Evolutionary conservation across 2,329 filamentous ascomycete species (phyloP).

Genomic region (Fusarium abutilonis): DNA sequence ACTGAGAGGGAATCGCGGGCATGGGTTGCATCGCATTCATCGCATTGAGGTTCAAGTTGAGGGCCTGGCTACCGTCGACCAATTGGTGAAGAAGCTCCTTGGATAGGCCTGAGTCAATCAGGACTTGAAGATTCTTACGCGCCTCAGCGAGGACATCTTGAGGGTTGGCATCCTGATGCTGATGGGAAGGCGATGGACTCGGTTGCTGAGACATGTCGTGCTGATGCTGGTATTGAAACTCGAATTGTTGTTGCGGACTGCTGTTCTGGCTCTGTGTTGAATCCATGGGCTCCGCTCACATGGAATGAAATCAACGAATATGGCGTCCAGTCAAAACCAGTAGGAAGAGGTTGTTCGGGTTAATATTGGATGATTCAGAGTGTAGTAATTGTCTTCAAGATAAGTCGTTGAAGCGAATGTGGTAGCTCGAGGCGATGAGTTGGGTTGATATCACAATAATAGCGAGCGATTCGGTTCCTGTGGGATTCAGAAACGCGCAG

Average conservation of each 20-base stretch:
- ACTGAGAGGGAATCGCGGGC: conserved; percentile 28
- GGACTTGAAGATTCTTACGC: conserved; percentile 56
- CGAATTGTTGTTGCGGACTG: conserved; percentile 42
- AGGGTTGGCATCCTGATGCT: conserved; percentile 50
- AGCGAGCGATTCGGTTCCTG: conserved; percentile 23
- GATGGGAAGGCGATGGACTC: conserved; percentile 40
- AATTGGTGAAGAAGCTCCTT: conserved; percentile 56
- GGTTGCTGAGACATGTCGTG: conserved; percentile 42
- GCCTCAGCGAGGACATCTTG: conserved; percentile 58
- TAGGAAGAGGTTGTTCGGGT: conserved; percentile 7
- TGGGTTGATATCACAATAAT: conserved; percentile 23
- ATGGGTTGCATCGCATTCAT: conserved; percentile 32
- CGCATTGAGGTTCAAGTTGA: conserved; percentile 37
- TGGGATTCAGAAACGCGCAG: conserved; percentile 19
- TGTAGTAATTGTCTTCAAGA: background rate
- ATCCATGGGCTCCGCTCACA: conserved; percentile 48
- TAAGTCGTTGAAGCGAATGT: conserved; percentile 33
- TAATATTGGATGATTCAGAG: background rate
- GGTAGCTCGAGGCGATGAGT: conserved; percentile 26
- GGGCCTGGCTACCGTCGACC: conserved; percentile 53
- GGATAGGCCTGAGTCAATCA: conserved; percentile 58
- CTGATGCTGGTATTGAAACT: conserved; percentile 33
- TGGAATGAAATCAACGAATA: conserved; percentile 41
- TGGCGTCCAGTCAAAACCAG: conserved; percentile 20
- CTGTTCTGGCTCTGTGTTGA: conserved; percentile 43